A percentile compares a stretch with the other conserved stretches of the same genome.
Evolutionary conservation across 2,329 filamentous ascomycete genomes (phyloP).

Genomic region (Calycina herbarum): DNA sequence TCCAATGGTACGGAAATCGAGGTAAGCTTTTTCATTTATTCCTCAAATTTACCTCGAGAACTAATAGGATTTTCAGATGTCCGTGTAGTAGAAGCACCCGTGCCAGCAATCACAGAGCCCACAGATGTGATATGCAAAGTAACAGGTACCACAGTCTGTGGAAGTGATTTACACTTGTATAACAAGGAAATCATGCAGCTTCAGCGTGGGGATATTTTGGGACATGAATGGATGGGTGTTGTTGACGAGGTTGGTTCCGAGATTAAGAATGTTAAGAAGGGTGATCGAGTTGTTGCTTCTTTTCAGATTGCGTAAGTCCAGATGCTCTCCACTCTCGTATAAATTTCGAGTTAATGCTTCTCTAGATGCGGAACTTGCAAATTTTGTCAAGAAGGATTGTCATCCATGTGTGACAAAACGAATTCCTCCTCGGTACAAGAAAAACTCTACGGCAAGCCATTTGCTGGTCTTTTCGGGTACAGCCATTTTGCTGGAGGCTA

Average conservation of each 20-base stretch:
- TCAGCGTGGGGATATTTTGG: conserved; percentile 54
- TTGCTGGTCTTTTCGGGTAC: conserved; percentile 58
- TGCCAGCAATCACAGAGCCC: conserved; percentile 34
- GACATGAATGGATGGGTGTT: conserved; percentile 63
- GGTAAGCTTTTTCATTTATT: conserved; percentile 6
- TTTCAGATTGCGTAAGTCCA: conserved; percentile 62
- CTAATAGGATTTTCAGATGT: conserved; percentile 15
- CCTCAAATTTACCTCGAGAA: background rate
- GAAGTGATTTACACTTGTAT: conserved; percentile 37
- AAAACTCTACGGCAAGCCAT: conserved; percentile 50
- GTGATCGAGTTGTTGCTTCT: conserved; percentile 61
- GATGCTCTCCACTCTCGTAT: too few species aligned
- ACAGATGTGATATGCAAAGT: conserved; percentile 36
- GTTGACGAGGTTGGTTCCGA: conserved; percentile 57
- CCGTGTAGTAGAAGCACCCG: conserved; percentile 27
- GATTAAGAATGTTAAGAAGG: conserved; percentile 49
- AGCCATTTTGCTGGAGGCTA: conserved; percentile 65
- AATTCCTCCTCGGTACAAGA: conserved; percentile 62
- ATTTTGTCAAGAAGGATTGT: conserved; percentile 51
- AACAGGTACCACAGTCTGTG: conserved; percentile 38
- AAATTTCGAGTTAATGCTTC: too few species aligned
- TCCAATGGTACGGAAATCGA: conserved; percentile 24
- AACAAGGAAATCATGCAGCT: conserved; percentile 44
- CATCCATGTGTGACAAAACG: conserved; percentile 59
- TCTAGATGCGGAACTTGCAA: conserved; percentile 49